Evolutionary conservation across 2,329 filamentous ascomycete species (phyloP).

Genomic region (Arthrocladium fulminans): DNA sequence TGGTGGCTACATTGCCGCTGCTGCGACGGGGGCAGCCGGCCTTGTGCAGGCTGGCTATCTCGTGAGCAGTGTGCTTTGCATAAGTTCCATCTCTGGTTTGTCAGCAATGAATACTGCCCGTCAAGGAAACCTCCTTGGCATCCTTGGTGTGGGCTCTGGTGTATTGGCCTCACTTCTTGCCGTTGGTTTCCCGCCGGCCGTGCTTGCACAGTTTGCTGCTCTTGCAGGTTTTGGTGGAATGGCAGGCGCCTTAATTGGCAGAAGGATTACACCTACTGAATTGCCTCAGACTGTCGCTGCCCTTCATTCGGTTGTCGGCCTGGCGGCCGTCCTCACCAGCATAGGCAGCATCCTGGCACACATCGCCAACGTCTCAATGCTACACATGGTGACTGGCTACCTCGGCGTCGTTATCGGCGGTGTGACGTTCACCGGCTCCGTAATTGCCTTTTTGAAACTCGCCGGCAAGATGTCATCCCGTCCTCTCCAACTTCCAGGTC

Average conservation of each 20-base stretch:
- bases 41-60: conserved; percentile 82
- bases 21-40: conserved; percentile 71
- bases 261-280: conserved; percentile 78
- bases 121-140: conserved; percentile 76
- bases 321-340: conserved; percentile 80
- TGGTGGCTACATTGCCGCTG: conserved; percentile 70
- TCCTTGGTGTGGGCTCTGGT: conserved; percentile 73
- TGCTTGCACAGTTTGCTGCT: conserved; percentile 68
- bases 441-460: conserved; percentile 83
- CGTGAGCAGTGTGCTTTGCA: conserved; percentile 74
- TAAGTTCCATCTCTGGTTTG: conserved; percentile 67
- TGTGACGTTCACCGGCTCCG: conserved; percentile 82
- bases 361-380: conserved; percentile 55
- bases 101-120: conserved; percentile 75
- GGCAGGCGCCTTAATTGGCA: conserved; percentile 64
- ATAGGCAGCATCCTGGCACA: conserved; percentile 76
- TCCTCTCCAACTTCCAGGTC: conserved; percentile 62
- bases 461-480: conserved; percentile 72
- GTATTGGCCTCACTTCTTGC: conserved; percentile 75
- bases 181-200: conserved; percentile 69
- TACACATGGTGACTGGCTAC: conserved; percentile 80
- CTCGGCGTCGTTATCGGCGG: conserved; percentile 78
- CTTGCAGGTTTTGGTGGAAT: conserved; percentile 65
- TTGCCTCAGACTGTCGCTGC: conserved; percentile 84
- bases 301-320: conserved; percentile 79